These are phyloP conservation scores for Shiraia bambusicola DNA, from an alignment of 2,329 filamentous ascomycete species.

Conservation along the genomic window DNA sequence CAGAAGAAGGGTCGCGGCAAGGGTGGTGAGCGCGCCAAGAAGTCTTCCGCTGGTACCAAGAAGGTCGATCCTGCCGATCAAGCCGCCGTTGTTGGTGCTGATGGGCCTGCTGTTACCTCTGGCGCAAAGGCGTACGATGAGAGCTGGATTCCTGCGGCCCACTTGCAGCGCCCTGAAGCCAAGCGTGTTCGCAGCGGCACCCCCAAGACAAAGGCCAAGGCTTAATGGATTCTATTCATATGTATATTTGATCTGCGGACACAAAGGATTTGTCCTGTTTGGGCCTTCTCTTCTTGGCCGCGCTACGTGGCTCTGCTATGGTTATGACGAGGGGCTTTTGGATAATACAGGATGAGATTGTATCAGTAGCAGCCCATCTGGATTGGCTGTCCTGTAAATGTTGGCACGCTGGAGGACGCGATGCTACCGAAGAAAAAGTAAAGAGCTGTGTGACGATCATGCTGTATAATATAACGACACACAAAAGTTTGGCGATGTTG, in stretches of 20 bases:
- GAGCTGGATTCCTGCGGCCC: slow-evolving; percentile 88
- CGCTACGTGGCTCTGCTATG: not conserved
- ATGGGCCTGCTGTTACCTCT: slow-evolving; percentile 68
- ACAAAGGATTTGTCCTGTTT: not conserved
- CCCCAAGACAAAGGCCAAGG: slow-evolving; percentile 43
- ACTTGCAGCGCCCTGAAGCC: slow-evolving; percentile 81
- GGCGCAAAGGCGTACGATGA: slow-evolving; percentile 79
- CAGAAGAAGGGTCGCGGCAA: slow-evolving; percentile 67
- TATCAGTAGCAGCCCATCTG: not conserved
- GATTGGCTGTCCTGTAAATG: not conserved
- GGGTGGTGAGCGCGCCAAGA: slow-evolving; percentile 66
- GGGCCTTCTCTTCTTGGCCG: not conserved
- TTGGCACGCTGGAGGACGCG: not conserved
- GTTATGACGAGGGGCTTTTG: no score
- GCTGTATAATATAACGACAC: slow-evolving; percentile 5
- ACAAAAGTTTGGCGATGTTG: slow-evolving; percentile 2
- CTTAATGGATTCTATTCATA: slow-evolving; percentile 14
- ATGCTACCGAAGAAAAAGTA: not conserved
- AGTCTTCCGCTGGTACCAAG: slow-evolving; percentile 63
- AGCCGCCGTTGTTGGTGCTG: slow-evolving; percentile 66
- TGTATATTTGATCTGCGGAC: not conserved
- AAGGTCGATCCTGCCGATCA: slow-evolving; percentile 64
- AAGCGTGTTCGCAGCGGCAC: slow-evolving; percentile 58
- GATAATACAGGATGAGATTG: no score
- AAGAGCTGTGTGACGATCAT: not conserved